phyloP scores from a whole-genome alignment of 306 rosid genomes.

The Lathyrus tuberosus region DNA sequence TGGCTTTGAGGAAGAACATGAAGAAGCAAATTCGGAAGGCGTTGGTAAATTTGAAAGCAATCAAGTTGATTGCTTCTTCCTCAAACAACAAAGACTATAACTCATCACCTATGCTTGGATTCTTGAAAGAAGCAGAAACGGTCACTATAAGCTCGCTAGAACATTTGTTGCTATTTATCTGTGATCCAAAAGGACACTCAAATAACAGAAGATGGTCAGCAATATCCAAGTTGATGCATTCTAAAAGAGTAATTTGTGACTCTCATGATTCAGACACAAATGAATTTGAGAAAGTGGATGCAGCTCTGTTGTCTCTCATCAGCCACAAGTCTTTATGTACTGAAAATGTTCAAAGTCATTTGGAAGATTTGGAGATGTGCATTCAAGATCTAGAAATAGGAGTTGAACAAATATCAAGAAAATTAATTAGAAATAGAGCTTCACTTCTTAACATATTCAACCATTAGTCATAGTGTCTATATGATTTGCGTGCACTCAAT shows the following conservation, averaged over 20 bases:
- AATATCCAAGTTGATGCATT: constrained; percentile 39
- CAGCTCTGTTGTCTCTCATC: constrained; percentile 30
- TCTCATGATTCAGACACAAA: constrained; percentile 26
- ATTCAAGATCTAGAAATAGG: constrained; percentile 44
- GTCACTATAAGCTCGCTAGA: constrained; percentile 37
- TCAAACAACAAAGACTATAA: constrained; percentile 2
- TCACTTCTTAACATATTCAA: constrained; percentile 44
- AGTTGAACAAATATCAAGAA: constrained; percentile 41
- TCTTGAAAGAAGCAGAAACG: constrained; percentile 38
- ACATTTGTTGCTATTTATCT: constrained; percentile 34
- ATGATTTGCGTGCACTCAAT: constrained; percentile 27
- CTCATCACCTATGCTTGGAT: constrained; percentile 11
- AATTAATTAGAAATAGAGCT: constrained; percentile 43
- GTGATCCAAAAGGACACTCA: constrained; percentile 23
- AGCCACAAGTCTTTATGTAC: constrained; percentile 24
- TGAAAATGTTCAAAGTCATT: constrained; percentile 26
- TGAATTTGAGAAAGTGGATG: constrained; percentile 43
- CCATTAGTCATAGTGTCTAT: constrained; percentile 25
- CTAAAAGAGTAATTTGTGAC: constrained; percentile 36
- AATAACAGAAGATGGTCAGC: constrained; percentile 39
- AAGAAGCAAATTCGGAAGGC: constrained; percentile 40
- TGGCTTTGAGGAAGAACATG: constrained; percentile 32
- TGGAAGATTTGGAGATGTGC: constrained; percentile 42
- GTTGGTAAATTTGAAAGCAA: constrained; percentile 36
- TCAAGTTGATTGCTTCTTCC: constrained; percentile 16